Evolutionary conservation across 2,329 filamentous ascomycete species (phyloP).

Genomic region (Claviceps pusilla): DNA sequence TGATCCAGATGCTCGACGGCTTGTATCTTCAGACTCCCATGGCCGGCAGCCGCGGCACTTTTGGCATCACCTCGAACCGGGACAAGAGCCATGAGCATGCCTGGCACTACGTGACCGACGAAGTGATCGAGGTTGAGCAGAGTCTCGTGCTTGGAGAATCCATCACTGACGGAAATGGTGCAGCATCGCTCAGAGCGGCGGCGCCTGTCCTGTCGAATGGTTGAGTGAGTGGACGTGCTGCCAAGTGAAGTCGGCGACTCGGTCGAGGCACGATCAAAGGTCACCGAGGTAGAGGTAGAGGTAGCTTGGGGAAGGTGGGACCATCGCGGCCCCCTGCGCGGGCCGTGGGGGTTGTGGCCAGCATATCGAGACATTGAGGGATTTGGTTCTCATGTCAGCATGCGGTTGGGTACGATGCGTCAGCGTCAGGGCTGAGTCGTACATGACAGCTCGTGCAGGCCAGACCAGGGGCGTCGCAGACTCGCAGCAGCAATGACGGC

Average conservation of each 20-base stretch:
- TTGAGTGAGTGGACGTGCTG: slow-evolving; percentile 36
- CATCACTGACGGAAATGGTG: slow-evolving; percentile 51
- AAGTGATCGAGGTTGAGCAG: slow-evolving; percentile 63
- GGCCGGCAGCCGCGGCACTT: slow-evolving; percentile 10
- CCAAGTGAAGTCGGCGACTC: slow-evolving; percentile 31
- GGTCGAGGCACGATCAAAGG: slow-evolving; percentile 27
- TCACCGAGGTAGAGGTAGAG: slow-evolving; percentile 16
- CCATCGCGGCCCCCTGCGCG: slow-evolving; percentile 34
- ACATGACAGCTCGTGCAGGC: slow-evolving; percentile 5
- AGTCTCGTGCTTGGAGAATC: slow-evolving; percentile 62
- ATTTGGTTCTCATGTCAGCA: slow-evolving; percentile 8
- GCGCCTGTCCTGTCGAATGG: slow-evolving; percentile 21
- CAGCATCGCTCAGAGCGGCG: slow-evolving; percentile 31
- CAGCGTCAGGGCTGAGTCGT: background rate
- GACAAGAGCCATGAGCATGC: slow-evolving; percentile 59
- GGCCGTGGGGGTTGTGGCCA: slow-evolving; percentile 22
- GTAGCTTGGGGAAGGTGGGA: slow-evolving; percentile 39
- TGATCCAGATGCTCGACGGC: slow-evolving; percentile 14
- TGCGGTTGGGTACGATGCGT: background rate
- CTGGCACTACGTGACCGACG: slow-evolving; percentile 45
- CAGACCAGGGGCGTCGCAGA: slow-evolving; percentile 1
- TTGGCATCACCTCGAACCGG: slow-evolving; percentile 39
- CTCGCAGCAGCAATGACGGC: background rate
- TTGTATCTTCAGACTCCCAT: slow-evolving; percentile 20
- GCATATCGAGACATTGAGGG: slow-evolving; percentile 28